Base-by-base conservation (phyloP, 2,329 filamentous ascomycete species). In the Neonectria ditissima region DNA sequence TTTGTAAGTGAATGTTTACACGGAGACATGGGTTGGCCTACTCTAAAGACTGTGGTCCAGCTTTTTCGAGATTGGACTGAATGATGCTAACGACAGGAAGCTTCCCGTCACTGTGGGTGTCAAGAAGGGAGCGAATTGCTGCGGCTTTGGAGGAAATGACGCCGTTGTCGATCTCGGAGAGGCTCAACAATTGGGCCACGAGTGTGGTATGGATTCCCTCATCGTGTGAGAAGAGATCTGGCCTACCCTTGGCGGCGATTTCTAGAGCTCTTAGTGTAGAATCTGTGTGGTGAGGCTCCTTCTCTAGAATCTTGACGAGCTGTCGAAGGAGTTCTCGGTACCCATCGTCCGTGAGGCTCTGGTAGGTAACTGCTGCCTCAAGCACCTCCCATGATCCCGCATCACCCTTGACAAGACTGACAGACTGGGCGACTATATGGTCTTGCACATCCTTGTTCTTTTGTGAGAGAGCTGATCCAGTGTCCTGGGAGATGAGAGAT, bases 31-130 rank as follows among this genome's bases (percentile, higher is more conserved):
- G 1, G 22, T 43, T 1, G 8, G 76, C 83, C 73, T 80, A 86
- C 83, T 81, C 80, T 2, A 90, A 75, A 2, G 86, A 88, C 16
- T 82, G 80, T 1, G 80, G 71, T 0, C 79, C 79, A 2, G 82
- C 84, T 10, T 74, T 78, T 58, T 88, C 83, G 3, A 90, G 78
- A 50, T 88, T 88, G 18, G 81, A 79, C 59, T 86, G 84, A 8
- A 90, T 82, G 7, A 90, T 84, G 7, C 78, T 79, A 24, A 85
- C 71, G 16, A 86, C 75, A 3, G 84, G 83, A 1, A 81, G 76
- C 11, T 80, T 80, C 14, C 78, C 79, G n/a, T 77, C 74, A 0
- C 76, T 75, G 16, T 81, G 78, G 7, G 75, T 77, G 30, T 87
- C 83, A 14, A 89, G 70, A 1, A 85, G 73, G 0, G 79, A 73